Percentiles rank a stretch among this genome's conserved stretches.
These are phyloP conservation scores for Diplodia scrobiculata DNA, from an alignment of 2,329 filamentous ascomycete genomes.

Conservation along the genomic window DNA sequence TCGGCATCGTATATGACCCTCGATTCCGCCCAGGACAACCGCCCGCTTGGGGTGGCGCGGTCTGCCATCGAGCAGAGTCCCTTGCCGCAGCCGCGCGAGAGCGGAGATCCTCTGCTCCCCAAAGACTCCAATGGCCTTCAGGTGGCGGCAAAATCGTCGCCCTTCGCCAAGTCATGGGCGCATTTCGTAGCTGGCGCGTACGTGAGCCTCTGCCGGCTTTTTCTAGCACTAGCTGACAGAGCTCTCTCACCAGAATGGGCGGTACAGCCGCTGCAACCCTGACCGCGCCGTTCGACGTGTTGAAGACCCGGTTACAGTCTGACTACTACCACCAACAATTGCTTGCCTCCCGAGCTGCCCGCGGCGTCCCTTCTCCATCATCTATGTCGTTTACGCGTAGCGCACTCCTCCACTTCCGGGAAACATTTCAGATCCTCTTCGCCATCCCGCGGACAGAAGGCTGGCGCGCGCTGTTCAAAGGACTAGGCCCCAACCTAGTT, in stretches of 20 bases:
- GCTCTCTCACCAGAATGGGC: conserved; percentile 62
- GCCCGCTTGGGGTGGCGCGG: conserved; percentile 37
- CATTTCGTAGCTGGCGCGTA: conserved; percentile 92
- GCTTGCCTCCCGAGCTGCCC: conserved; percentile 64
- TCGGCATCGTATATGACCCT: conserved; percentile 40
- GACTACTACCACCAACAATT: conserved; percentile 91
- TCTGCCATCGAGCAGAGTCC: conserved; percentile 38
- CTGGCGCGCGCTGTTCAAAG: conserved; percentile 86
- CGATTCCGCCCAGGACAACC: conserved; percentile 40
- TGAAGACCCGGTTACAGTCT: conserved; percentile 90
- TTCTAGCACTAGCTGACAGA: conserved; percentile 24
- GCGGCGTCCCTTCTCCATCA: conserved; percentile 56
- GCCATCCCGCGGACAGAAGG: conserved; percentile 81
- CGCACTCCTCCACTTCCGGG: conserved; percentile 72
- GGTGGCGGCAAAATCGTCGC: conserved; percentile 44
- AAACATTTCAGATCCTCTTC: conserved; percentile 82
- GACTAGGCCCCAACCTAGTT: conserved; percentile 83
- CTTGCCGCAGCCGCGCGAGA: conserved; percentile 60
- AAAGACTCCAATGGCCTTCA: conserved; percentile 46
- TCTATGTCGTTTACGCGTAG: conserved; percentile 66
- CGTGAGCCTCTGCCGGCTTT: conserved; percentile 30
- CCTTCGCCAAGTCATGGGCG: conserved; percentile 76
- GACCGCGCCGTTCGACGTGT: conserved; percentile 90
- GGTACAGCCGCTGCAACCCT: conserved; percentile 90
- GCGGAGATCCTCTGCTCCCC: conserved; percentile 58